Evolutionary conservation across 805 yeast genomes (phyloP), one percentile per base, ranked within the genome.

Genomic region (Metschnikowia colocasiae): DNA sequence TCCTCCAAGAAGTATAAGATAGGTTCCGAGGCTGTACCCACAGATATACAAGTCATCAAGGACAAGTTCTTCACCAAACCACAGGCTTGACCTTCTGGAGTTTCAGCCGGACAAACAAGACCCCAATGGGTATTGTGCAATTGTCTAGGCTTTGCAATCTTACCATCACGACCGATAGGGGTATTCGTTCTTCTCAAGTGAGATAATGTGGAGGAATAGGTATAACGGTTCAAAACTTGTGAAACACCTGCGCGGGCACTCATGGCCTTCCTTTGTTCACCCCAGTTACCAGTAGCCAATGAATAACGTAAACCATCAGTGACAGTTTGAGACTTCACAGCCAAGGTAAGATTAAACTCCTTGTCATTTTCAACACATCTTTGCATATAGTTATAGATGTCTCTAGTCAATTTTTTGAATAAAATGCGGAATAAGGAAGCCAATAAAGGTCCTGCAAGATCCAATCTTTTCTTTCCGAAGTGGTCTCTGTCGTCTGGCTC

Each of bases 1-100:
- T 94, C 99, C 68, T 92, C 96, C 70, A 94, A 77, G 69, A 91
- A 86, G 63, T 87, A 87, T 53, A 86, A 78, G 62, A 94, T 92
- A 30, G 97, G 97, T 64, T 89, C 95, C 34, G 97, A 88, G n/a
- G 95, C 88, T 6, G 96, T 81, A 67, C 99, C 99, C 54, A 94
- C 99, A 23, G 99, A 92, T 44, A 94, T 90, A 76, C 97, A 90
- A 1, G 98, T 82, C 98, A 94, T 91, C 57, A 94, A 74, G 1
- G 98, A 91, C 65, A 94, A 76, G 69, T 94, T 94, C 75, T 94
- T 94, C 46, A 94, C 99, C 68, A 94, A 78, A 63, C 99, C 99
- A 86, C 99, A 94, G 30, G 99, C 99, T 74, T 94, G 99, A 63
- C 99, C 99, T 76, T 94, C 99, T 3, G 99, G 99, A 15, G 99